Evolutionary conservation across 129 eudicot genomes (phyloP).

Genomic region (sunflower (Helianthus annuus)): HanXRQr2.0-SUNRISE NC_035437.2:40076518-40077017

Average conservation of each 20-base stretch:
- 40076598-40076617: too few relatives aligned
- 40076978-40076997: background rate
- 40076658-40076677: too few relatives aligned
- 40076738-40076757: too few relatives aligned
- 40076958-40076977: background rate
- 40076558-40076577: too few relatives aligned
- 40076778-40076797: conserved; percentile 2
- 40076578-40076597: too few relatives aligned
- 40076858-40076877: conserved; percentile 1
- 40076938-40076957: background rate
- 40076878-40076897: conserved; percentile 8
- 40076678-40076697: too few relatives aligned
- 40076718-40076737: too few relatives aligned
- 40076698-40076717: too few relatives aligned
- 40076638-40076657: too few relatives aligned
- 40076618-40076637: too few relatives aligned
- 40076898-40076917: background rate
- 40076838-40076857: background rate
- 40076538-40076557: too few relatives aligned
- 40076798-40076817: background rate
- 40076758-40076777: background rate
- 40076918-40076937: background rate
- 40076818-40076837: background rate
- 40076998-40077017: background rate
- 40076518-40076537: too few relatives aligned